Evolutionary conservation across 2,329 filamentous ascomycete species (phyloP).

Genomic region (Chaetomiaceae sp.): DNA sequence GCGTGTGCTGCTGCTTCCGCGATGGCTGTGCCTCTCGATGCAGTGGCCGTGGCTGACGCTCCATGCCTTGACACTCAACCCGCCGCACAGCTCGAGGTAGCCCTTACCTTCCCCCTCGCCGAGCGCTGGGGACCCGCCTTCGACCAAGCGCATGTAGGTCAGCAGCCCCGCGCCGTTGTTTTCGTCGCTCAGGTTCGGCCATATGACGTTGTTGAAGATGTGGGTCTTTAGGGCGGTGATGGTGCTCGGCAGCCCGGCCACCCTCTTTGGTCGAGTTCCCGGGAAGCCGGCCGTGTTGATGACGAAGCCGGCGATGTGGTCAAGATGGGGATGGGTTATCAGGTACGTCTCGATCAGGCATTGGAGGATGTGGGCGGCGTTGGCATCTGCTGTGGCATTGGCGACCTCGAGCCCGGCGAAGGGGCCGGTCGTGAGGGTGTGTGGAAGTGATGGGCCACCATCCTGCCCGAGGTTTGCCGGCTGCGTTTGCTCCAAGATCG

Average conservation of each 20-base stretch:
- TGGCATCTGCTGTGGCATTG: slow-evolving; percentile 62
- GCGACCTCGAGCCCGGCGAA: slow-evolving; percentile 76
- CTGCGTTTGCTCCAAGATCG: slow-evolving; percentile 62
- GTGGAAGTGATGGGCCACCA: slow-evolving; percentile 39
- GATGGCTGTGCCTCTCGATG: slow-evolving; percentile 66
- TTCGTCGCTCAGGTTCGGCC: slow-evolving; percentile 95
- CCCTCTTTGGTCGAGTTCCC: slow-evolving; percentile 73
- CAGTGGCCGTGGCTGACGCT: slow-evolving; percentile 87
- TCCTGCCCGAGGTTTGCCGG: slow-evolving; percentile 34
- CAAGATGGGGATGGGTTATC: slow-evolving; percentile 95
- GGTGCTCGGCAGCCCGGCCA: slow-evolving; percentile 83
- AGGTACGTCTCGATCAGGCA: slow-evolving; percentile 82
- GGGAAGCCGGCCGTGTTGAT: slow-evolving; percentile 88
- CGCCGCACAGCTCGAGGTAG: slow-evolving; percentile 84
- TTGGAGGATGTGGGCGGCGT: slow-evolving; percentile 74
- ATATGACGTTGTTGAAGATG: slow-evolving; percentile 97
- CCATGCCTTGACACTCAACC: slow-evolving; percentile 82
- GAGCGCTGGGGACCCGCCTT: slow-evolving; percentile 80
- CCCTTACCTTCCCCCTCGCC: slow-evolving; percentile 76
- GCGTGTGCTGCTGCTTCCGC: slow-evolving; percentile 53
- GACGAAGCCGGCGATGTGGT: slow-evolving; percentile 87
- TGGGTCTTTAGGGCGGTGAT: slow-evolving; percentile 88
- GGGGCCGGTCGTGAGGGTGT: slow-evolving; percentile 62
- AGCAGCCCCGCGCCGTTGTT: slow-evolving; percentile 90
- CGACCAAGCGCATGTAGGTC: slow-evolving; percentile 81